Evolutionary conservation across 495 filamentous ascomycete species (phyloP), one percentile per base, ranked within the genome.

Genomic region (Acidomyces sp.): DNA sequence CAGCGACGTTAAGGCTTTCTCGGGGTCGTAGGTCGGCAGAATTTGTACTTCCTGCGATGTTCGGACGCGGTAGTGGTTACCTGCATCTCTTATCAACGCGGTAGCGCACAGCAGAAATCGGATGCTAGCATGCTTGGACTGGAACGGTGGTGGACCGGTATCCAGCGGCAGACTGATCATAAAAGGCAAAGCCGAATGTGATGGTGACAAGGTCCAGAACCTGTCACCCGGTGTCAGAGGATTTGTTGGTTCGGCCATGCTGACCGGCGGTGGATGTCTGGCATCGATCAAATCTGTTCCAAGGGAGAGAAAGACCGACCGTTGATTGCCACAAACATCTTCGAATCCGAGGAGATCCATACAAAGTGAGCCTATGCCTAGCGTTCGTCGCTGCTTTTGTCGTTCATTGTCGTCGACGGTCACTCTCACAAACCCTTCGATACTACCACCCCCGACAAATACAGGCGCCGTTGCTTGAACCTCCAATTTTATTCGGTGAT

Each of bases 91-190:
- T 7, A 67, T 57, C 30, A 64, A 48, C 6, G 62, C 51, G 6
- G 60, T 60, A 6, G 55, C 51, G 37, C 53, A 55, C 1, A 75
- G 58, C 28, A 67, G 42, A 34, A 72, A 75, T 41, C 65, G 56
- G 27, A 75, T 72, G 31, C 59, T 59, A 19, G 64, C 70, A 41
- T 63, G 60, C 37, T 62, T 66, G 6, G 68, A 73, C 15, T 61
- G 45, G 44, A 71, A 74, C 9, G 71, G 71, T 13, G 67, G 64
- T 24, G 72, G 71, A 6, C 71, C 70, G 33, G 72, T 62, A 37
- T 69, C 62, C 2, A 72, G 54, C 2, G 72, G 72, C 20, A 75
- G 54, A 39, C 66, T 68, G 22, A 75, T 31, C 15, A 64, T 56
- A 44, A 75, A 75, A 2, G 69, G 68, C 15, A 74, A 35, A 31